Conservation (phyloP, 176 grass and related monocot genomes). For the Chloris gayana region DNA sequence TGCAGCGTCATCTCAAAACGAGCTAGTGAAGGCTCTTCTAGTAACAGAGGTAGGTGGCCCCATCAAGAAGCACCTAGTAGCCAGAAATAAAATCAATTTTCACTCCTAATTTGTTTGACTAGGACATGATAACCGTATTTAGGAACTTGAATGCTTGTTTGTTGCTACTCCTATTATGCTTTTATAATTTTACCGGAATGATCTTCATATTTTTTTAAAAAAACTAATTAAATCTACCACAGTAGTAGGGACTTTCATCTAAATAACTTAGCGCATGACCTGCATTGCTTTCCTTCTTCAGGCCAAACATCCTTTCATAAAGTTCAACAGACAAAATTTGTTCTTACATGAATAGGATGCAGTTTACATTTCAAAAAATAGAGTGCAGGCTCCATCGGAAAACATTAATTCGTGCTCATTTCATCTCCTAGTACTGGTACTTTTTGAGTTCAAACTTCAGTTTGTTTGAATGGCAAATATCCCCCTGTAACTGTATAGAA, state of each 20-base stretch:
- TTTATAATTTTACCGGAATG: constrained; percentile 20
- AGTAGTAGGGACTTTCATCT: neutral
- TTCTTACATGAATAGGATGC: neutral
- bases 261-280: neutral
- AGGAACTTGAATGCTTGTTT: neutral
- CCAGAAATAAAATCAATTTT: neutral
- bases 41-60: constrained; percentile 78
- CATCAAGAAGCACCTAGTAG: neutral
- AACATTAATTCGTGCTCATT: neutral
- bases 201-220: neutral
- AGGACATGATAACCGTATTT: neutral
- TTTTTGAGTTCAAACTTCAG: neutral
- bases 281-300: neutral
- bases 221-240: neutral
- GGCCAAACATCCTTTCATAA: neutral
- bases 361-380: too few species aligned
- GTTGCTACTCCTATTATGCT: neutral
- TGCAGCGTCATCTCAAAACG: constrained; percentile 89
- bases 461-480: constrained; percentile 13
- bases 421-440: neutral
- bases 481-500: constrained; percentile 4
- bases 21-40: constrained; percentile 89
- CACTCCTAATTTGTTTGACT: neutral
- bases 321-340: neutral
- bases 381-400: neutral